A percentile compares a stretch with the other conserved stretches of the same genome.
phyloP scores from a whole-genome alignment of 495 filamentous ascomycete species.

The Tuber umbilicatum region DNA sequence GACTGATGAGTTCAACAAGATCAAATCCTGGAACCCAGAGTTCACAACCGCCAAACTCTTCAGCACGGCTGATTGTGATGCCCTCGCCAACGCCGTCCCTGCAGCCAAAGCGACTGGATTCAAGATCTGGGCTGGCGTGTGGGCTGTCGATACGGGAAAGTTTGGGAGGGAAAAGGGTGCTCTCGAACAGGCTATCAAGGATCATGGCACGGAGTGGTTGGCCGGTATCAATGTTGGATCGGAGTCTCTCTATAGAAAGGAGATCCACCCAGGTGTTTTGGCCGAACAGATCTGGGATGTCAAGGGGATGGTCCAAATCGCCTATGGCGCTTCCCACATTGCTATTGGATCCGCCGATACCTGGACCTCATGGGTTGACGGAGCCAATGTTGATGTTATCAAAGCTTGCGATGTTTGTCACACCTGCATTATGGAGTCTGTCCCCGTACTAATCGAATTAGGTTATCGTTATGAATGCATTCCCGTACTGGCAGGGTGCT shows the following conservation, averaged over 20 bases:
- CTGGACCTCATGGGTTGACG: conserved; percentile 78
- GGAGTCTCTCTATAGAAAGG: conserved; percentile 76
- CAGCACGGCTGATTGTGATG: conserved; percentile 62
- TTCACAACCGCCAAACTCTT: conserved; percentile 68
- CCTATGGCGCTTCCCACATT: conserved; percentile 29
- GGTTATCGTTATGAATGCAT: conserved; percentile 39
- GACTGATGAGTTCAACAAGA: conserved; percentile 62
- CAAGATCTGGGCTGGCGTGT: conserved; percentile 42
- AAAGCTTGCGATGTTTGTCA: conserved; percentile 70
- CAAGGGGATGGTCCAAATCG: conserved; percentile 41
- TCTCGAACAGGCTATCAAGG: conserved; percentile 58
- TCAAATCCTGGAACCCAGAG: conserved; percentile 59
- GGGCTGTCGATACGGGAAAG: conserved; percentile 54
- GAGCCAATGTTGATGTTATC: conserved; percentile 63
- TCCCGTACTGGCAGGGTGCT: conserved; percentile 42
- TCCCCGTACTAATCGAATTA: conserved; percentile 8
- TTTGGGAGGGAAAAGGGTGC: conserved; percentile 72
- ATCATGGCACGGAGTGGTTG: conserved; percentile 62
- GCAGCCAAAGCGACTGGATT: conserved; percentile 50
- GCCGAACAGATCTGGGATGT: conserved; percentile 41
- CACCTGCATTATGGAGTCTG: conserved; percentile 46
- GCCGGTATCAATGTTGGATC: conserved; percentile 84
- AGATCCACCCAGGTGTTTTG: conserved; percentile 21
- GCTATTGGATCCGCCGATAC: conserved; percentile 85
- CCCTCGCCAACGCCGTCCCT: conserved; percentile 41